These are phyloP conservation scores for Beta macrorhiza DNA, from an alignment of 179 eudicot genomes.

Conservation along the genomic window DNA sequence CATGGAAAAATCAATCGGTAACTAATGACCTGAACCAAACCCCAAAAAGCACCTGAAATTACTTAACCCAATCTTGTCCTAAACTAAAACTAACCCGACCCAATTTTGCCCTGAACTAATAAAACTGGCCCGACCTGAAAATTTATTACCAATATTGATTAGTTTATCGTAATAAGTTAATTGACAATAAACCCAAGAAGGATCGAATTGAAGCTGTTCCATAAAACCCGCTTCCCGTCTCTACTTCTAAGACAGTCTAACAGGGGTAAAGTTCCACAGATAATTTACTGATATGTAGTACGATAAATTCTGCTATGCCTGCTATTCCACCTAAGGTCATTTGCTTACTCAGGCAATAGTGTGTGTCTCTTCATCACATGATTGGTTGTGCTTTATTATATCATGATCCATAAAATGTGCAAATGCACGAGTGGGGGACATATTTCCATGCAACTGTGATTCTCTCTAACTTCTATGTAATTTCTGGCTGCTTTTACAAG, in stretches of 20 bases:
- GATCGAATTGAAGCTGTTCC: too few species aligned
- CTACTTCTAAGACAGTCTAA: neutral
- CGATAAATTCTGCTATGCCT: neutral
- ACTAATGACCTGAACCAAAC: neutral
- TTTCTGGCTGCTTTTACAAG: slow-evolving; percentile 21
- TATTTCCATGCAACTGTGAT: slow-evolving; percentile 13
- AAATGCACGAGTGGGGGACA: slow-evolving; percentile 21
- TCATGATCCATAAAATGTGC: slow-evolving; percentile 37
- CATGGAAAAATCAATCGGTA: neutral
- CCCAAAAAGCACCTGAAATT: neutral
- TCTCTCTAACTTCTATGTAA: slow-evolving; percentile 10
- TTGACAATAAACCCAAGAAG: too few species aligned
- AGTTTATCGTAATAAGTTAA: too few species aligned
- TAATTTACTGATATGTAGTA: neutral
- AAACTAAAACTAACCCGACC: neutral
- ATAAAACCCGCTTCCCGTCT: neutral
- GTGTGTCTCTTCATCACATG: slow-evolving; percentile 26
- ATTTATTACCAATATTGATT: too few species aligned
- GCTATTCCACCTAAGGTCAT: slow-evolving; percentile 6
- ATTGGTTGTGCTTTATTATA: slow-evolving; percentile 17
- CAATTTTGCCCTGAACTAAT: too few species aligned
- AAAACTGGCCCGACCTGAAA: too few species aligned
- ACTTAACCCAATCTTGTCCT: neutral
- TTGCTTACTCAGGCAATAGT: neutral
- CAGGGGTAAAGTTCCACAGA: neutral